Evolutionary conservation across 176 grass and related monocot genomes (phyloP).

Genomic region (Musa beccarii): DNA sequence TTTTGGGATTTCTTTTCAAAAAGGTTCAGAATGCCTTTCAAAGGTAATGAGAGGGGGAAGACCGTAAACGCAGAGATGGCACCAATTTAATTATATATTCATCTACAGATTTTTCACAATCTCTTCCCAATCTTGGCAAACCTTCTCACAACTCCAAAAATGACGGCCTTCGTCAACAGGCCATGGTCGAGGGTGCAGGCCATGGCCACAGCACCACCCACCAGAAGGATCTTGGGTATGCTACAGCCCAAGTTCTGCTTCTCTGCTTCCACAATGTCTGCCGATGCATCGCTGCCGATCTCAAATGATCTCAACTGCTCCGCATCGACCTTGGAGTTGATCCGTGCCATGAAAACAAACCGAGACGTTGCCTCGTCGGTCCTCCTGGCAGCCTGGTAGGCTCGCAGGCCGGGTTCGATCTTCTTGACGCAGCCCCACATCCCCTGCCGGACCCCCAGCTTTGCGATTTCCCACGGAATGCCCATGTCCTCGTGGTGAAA

Average conservation of each 20-base stretch:
- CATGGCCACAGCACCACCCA: constrained; percentile 60
- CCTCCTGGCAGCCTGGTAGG: constrained; percentile 48
- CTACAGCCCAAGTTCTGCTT: constrained; percentile 57
- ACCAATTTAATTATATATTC: no score
- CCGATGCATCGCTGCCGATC: constrained; percentile 16
- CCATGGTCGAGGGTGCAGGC: constrained; percentile 73
- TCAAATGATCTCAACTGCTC: constrained; percentile 29
- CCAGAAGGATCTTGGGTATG: constrained; percentile 50
- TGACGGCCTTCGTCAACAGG: constrained; percentile 63
- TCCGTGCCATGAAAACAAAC: constrained; percentile 41
- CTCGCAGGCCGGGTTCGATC: constrained; percentile 71
- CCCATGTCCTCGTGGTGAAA: constrained; percentile 98
- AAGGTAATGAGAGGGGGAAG: no score
- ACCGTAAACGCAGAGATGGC: not conserved
- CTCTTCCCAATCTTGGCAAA: constrained; percentile 65
- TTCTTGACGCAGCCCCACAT: constrained; percentile 92
- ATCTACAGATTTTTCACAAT: constrained; percentile 11
- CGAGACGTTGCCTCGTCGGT: constrained; percentile 44
- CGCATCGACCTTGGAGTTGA: constrained; percentile 52
- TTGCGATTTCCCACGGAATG: constrained; percentile 74
- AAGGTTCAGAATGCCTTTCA: no score
- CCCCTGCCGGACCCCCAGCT: constrained; percentile 72
- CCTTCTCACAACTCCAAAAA: constrained; percentile 75
- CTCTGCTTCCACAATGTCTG: constrained; percentile 26
- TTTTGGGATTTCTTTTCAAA: no score